These are phyloP conservation scores for Chlamydomonas applanata DNA, from an alignment of 139 green algal genomes.

Conservation along the genomic window DNA sequence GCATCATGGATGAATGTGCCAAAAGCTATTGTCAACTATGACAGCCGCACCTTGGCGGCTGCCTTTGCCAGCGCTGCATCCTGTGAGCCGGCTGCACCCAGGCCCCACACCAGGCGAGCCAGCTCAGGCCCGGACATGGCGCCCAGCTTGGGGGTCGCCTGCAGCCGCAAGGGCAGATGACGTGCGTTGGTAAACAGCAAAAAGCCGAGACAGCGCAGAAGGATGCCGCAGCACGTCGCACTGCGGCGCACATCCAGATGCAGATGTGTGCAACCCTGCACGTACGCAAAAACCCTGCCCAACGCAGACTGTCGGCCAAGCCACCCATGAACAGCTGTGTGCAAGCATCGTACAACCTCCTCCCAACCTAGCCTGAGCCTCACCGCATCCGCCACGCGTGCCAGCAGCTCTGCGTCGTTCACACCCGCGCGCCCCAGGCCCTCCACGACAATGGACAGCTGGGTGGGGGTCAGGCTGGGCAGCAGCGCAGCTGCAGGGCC, in stretches of 20 bases:
- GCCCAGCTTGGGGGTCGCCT: too few relatives aligned
- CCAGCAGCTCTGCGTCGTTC: slow-evolving; percentile 36
- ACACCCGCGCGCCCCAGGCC: slow-evolving; percentile 39
- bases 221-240: not conserved
- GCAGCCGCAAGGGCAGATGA: slow-evolving; percentile 11
- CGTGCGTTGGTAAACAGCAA: slow-evolving; percentile 19
- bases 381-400: slow-evolving; percentile 10
- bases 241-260: too few relatives aligned
- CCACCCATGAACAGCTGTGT: not conserved
- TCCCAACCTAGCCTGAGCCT: not conserved
- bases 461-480: slow-evolving; percentile 29
- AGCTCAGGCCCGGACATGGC: slow-evolving; percentile 21
- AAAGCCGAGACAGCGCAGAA: slow-evolving; percentile 19
- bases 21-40: too few relatives aligned
- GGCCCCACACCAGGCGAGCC: slow-evolving; percentile 47
- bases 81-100: slow-evolving; percentile 36
- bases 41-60: slow-evolving; percentile 28
- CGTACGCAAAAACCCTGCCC: not conserved
- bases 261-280: too few relatives aligned
- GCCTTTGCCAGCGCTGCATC: slow-evolving; percentile 34
- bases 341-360: not conserved
- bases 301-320: not conserved
- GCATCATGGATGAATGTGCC: not conserved
- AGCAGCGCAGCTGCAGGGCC: slow-evolving; percentile 37
- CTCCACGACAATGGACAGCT: slow-evolving; percentile 49